Percentiles rank a stretch among this genome's conserved stretches.
These are phyloP conservation scores for Termitomyces sp. DNA, from an alignment of 768 basidiomycete species.

Conservation along the genomic window DNA sequence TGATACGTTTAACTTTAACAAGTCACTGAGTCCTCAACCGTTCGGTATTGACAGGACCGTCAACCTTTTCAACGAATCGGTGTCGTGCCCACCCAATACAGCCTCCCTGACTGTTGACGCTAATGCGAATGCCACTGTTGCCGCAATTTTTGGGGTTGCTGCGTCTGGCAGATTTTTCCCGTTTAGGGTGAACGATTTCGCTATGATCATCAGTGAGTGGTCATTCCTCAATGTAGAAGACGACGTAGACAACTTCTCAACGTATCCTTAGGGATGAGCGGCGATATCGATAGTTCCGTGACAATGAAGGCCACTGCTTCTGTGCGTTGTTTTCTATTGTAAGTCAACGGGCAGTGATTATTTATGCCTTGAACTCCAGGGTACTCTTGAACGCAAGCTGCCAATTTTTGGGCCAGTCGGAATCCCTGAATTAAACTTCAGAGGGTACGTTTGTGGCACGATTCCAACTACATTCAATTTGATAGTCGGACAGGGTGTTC, in stretches of 20 bases:
- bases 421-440: slow-evolving; percentile 48
- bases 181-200: slow-evolving; percentile 28
- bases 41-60: slow-evolving; percentile 29
- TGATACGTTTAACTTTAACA: slow-evolving; percentile 29
- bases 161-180: slow-evolving; percentile 22
- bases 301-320: slow-evolving; percentile 33
- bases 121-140: slow-evolving; percentile 23
- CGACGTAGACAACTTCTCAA: background rate
- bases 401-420: slow-evolving; percentile 34
- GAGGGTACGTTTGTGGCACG: slow-evolving; percentile 33
- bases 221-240: background rate
- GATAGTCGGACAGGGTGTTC: slow-evolving; percentile 33
- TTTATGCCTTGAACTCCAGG: slow-evolving; percentile 17
- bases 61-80: slow-evolving; percentile 24
- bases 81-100: slow-evolving; percentile 22
- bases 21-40: slow-evolving; percentile 27
- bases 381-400: slow-evolving; percentile 38
- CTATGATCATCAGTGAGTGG: slow-evolving; percentile 30
- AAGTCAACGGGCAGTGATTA: no score
- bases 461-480: background rate
- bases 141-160: slow-evolving; percentile 25
- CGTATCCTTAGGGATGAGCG: slow-evolving; percentile 28
- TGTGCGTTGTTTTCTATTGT: slow-evolving; percentile 18
- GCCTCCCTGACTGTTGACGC: slow-evolving; percentile 18
- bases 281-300: slow-evolving; percentile 36